Base-by-base conservation (phyloP, 1,284 basidiomycete genomes). In the Grifola frondosa region DNA sequence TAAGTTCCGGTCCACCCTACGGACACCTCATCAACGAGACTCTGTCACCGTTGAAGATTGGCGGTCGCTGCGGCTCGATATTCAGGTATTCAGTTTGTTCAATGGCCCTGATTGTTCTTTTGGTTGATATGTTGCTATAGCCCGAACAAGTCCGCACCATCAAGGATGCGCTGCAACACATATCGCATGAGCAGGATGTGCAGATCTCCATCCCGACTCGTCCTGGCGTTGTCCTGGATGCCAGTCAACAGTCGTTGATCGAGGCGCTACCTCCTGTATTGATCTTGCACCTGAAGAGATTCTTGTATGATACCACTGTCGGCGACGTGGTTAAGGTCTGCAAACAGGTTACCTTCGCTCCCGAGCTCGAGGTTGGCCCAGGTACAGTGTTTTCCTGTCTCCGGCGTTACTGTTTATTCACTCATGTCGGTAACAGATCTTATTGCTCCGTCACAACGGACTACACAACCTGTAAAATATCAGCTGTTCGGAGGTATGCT, bases 31-130 rank as follows among this genome's bases (percentile, higher is more conserved):
- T 11, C 81, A 91, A 52, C 84, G 85, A 60, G 94, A 97, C 61
- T 92, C 89, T 4, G 85, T 91, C 17, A 84, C 92, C 20, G 77
- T 96, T 22, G 95, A 98, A 65, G 95, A 96, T 39, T 98, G 93
- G 82, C 83, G 93, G 50, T 85, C 90, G 8, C 66, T 98, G 4
- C 81, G 91, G 57, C 73, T 99, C 12, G 94, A 98, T 63, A 95
- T 98, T 33, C 85, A 89, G 71, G 87, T 84, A 35, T n/a, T n/a
- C n/a, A 7, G 73, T 58, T n/a, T 16, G 9, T 31, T 11, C 40
- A 32, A 24, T 11, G 23, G 12, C 25, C 31, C 17, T 44, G 46
- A 23, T 40, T 13, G 21, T 20, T 3, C 23, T 12, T 17, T n/a
- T 13, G 24, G 22, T 7, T 3, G 8, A 9, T 26, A 4, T 34